Percentiles rank a stretch among this genome's conserved stretches.
Conservation (phyloP, 2,329 filamentous ascomycete genomes). For the Ascochyta lentis region DNA sequence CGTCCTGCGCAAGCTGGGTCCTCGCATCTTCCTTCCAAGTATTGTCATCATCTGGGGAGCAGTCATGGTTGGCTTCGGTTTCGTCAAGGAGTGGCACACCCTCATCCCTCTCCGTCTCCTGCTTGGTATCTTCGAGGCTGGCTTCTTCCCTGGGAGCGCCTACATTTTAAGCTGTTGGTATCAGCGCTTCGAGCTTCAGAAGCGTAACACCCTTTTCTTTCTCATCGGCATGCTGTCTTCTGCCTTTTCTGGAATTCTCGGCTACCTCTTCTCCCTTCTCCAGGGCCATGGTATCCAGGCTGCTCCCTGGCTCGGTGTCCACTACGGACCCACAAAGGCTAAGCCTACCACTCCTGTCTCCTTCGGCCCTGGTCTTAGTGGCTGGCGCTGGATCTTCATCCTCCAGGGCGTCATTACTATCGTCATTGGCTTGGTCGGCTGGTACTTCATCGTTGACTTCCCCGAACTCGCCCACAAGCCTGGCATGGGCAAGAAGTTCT, state of each 20-base stretch:
- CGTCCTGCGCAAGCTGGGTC: slow-evolving; percentile 31
- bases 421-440: slow-evolving; percentile 27
- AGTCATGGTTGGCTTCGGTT: slow-evolving; percentile 34
- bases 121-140: slow-evolving; percentile 36
- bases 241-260: slow-evolving; percentile 35
- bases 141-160: slow-evolving; percentile 42
- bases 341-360: slow-evolving; percentile 28
- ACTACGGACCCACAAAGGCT: slow-evolving; percentile 43
- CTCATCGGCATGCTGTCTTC: slow-evolving; percentile 35
- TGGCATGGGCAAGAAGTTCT: slow-evolving; percentile 32
- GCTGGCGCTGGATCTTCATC: slow-evolving; percentile 41
- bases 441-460: slow-evolving; percentile 38
- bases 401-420: slow-evolving; percentile 32
- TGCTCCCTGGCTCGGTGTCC: slow-evolving; percentile 28
- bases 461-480: slow-evolving; percentile 34
- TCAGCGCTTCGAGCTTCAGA: slow-evolving; percentile 61
- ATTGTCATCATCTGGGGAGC: slow-evolving; percentile 33
- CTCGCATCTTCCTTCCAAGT: slow-evolving; percentile 27
- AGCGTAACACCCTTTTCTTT: slow-evolving; percentile 64
- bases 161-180: slow-evolving; percentile 68
- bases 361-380: slow-evolving; percentile 41
- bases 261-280: slow-evolving; percentile 54
- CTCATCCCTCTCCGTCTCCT: slow-evolving; percentile 31
- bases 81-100: slow-evolving; percentile 34
- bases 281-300: slow-evolving; percentile 52